phyloP scores from a whole-genome alignment of 805 yeast genomes.

The Starmera amethionina region DNA sequence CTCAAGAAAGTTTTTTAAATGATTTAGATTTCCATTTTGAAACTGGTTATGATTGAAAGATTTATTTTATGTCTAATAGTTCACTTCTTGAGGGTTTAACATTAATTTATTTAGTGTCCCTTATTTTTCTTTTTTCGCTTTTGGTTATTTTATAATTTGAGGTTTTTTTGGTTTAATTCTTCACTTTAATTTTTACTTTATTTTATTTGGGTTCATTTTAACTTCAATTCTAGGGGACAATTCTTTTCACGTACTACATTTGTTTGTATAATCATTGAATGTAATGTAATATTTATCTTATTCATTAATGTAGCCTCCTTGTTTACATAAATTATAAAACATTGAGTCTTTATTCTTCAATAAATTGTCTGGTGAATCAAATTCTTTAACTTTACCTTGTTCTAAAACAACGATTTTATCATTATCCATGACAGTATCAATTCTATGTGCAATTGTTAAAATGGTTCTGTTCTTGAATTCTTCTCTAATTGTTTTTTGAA shows the following conservation, averaged over 20 bases:
- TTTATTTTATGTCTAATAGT: too few relatives aligned
- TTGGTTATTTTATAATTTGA: too few relatives aligned
- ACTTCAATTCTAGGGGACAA: too few relatives aligned
- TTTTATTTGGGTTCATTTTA: too few relatives aligned
- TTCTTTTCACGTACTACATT: too few relatives aligned
- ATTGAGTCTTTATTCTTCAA: conserved; percentile 56
- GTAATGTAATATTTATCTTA: neutral
- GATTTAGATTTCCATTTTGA: conserved; percentile 8
- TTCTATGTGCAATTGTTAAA: conserved; percentile 76
- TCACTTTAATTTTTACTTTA: too few relatives aligned
- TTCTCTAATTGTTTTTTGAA: conserved; percentile 68
- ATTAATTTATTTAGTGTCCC: too few relatives aligned
- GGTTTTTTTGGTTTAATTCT: too few relatives aligned
- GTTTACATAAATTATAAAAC: conserved; percentile 35
- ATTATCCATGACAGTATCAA: conserved; percentile 75
- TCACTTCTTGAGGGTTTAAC: too few relatives aligned
- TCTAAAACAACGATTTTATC: conserved; percentile 71
- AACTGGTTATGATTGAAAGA: neutral
- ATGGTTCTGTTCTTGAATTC: conserved; percentile 73
- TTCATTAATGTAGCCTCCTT: neutral
- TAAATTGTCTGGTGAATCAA: conserved; percentile 60
- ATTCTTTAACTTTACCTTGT: conserved; percentile 66
- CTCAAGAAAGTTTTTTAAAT: conserved; percentile 4
- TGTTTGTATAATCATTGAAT: too few relatives aligned
- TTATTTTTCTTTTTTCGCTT: too few relatives aligned